These are phyloP conservation scores for Pterocarpus santalinus DNA, from an alignment of 306 rosid species.

Conservation along the genomic window DNA sequence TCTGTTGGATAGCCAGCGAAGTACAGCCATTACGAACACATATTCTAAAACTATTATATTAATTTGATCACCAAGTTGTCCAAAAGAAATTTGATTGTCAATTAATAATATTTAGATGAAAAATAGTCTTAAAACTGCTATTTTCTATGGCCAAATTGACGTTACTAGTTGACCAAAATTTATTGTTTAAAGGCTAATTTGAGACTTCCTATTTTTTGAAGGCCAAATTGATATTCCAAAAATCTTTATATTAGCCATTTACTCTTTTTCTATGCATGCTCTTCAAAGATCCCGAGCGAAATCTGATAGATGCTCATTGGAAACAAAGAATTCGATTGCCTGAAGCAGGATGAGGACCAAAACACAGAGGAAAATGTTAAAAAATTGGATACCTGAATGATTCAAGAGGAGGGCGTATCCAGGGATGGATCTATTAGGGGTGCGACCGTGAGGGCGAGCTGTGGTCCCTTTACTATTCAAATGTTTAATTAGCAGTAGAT, in stretches of 20 bases:
- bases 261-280: slow-evolving; percentile 20
- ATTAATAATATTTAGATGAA: no score
- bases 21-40: no score
- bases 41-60: no score
- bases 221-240: not conserved
- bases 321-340: slow-evolving; percentile 17
- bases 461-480: not conserved
- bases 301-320: not conserved
- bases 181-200: no score
- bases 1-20: no score
- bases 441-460: no score
- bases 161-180: not conserved
- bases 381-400: slow-evolving; percentile 36
- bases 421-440: slow-evolving; percentile 12
- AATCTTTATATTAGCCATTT: not conserved
- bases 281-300: slow-evolving; percentile 22
- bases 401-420: slow-evolving; percentile 18
- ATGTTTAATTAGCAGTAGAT: no score
- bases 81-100: no score
- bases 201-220: no score
- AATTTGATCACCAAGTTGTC: no score
- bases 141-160: not conserved
- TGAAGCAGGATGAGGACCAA: slow-evolving; percentile 42
- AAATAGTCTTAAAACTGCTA: no score
- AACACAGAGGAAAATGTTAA: slow-evolving; percentile 56